Percentiles rank a stretch among this genome's conserved stretches.
Evolutionary conservation across 2,329 filamentous ascomycete species (phyloP).

Genomic region (Pochonia chlamydosporia): DNA sequence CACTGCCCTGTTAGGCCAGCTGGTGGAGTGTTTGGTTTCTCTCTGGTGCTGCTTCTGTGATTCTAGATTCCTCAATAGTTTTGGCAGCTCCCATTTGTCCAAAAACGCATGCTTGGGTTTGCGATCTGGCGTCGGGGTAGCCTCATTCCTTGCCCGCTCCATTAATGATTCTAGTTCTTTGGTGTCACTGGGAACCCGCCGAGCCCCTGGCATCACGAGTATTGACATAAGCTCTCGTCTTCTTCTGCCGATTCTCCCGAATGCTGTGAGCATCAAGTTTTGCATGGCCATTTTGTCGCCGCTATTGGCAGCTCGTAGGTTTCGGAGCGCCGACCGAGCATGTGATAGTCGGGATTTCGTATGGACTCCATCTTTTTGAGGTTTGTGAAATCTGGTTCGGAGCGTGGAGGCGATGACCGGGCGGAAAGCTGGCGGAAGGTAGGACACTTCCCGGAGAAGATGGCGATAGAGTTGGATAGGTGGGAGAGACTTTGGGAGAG

Average conservation of each 20-base stretch:
- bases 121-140: background rate
- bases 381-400: conserved; percentile 38
- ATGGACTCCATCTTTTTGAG: conserved; percentile 23
- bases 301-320: conserved; percentile 46
- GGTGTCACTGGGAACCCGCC: conserved; percentile 34
- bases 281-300: conserved; percentile 43
- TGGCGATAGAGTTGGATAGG: conserved; percentile 46
- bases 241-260: conserved; percentile 47
- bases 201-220: conserved; percentile 30
- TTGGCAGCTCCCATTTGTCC: conserved; percentile 42
- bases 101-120: conserved; percentile 28
- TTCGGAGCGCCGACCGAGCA: conserved; percentile 38
- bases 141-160: conserved; percentile 3
- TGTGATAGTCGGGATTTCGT: conserved; percentile 28
- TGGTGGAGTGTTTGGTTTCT: conserved; percentile 12
- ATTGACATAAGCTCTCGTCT: conserved; percentile 41
- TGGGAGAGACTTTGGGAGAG: conserved; percentile 18
- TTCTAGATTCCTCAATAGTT: conserved; percentile 33
- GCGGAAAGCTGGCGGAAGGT: conserved; percentile 49
- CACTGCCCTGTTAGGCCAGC: conserved; percentile 20
- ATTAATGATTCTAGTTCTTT: conserved; percentile 31
- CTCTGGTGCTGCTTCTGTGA: conserved; percentile 34
- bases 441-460: conserved; percentile 54
- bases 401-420: conserved; percentile 38
- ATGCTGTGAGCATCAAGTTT: conserved; percentile 40